Percentiles rank a stretch among this genome's conserved stretches.
Evolutionary conservation across 2,329 filamentous ascomycete genomes (phyloP).

Genomic region (Aspergillus cejpii): DNA sequence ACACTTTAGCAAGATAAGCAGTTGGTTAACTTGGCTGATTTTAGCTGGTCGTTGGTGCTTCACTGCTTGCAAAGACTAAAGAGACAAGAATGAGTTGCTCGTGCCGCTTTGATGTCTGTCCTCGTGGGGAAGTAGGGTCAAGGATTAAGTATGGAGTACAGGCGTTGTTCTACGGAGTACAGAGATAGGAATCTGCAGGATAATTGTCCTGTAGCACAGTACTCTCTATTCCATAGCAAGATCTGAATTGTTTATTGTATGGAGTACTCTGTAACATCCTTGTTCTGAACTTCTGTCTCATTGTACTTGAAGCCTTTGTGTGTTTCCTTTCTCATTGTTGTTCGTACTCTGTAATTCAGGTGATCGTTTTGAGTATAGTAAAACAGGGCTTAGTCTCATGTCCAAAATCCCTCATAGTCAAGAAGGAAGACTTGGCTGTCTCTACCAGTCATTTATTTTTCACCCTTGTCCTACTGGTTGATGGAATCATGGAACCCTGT

Average conservation of each 20-base stretch:
- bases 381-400: slow-evolving; percentile 6
- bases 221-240: background rate
- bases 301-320: background rate
- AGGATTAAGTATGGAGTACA: background rate
- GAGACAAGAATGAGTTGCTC: too few species aligned
- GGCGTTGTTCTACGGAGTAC: background rate
- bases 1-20: background rate
- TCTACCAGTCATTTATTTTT: slow-evolving; percentile 8
- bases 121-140: slow-evolving; percentile 1
- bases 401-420: slow-evolving; percentile 20
- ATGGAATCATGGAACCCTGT: slow-evolving; percentile 11
- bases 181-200: background rate
- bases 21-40: background rate
- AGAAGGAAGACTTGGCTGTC: slow-evolving; percentile 3
- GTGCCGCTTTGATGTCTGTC: slow-evolving; percentile 10
- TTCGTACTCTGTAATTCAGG: background rate
- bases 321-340: background rate
- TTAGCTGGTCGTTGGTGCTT: background rate
- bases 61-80: too few species aligned
- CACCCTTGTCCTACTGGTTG: slow-evolving; percentile 1
- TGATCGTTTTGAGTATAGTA: background rate
- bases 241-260: background rate
- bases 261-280: too few species aligned
- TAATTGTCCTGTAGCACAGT: background rate
- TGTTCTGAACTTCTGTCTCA: background rate